Percentiles rank a stretch among this genome's conserved stretches.
These are phyloP conservation scores for Quercus aquifolioides DNA, from an alignment of 306 rosid genomes.

Conservation along the genomic window DNA sequence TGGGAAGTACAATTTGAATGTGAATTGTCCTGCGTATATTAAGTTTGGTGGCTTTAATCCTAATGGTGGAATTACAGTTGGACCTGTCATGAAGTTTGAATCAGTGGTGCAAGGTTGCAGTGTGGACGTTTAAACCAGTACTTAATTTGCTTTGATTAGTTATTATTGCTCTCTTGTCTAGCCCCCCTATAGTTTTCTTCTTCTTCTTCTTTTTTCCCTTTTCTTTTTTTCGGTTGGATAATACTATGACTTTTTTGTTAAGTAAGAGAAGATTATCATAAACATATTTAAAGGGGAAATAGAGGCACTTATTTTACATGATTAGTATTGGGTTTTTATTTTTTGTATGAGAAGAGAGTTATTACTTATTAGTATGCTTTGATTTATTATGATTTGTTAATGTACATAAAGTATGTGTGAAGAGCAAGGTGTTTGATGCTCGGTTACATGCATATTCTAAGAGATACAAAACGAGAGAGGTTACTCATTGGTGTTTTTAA, in stretches of 20 bases:
- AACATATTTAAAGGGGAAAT: neutral
- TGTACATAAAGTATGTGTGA: too few relatives aligned
- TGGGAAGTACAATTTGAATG: conserved; percentile 49
- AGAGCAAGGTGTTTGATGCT: too few relatives aligned
- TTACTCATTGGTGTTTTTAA: too few relatives aligned
- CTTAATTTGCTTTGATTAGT: neutral
- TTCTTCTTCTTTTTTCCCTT: neutral
- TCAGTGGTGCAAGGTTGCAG: conserved; percentile 48
- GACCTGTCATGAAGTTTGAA: conserved; percentile 53
- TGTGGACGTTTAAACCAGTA: conserved; percentile 48
- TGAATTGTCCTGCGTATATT: conserved; percentile 71
- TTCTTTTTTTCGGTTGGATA: neutral
- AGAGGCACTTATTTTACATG: neutral
- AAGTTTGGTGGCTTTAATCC: conserved; percentile 24
- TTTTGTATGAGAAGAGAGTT: too few relatives aligned
- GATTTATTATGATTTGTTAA: too few relatives aligned
- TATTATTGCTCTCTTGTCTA: neutral
- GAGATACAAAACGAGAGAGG: too few relatives aligned
- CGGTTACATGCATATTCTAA: too few relatives aligned
- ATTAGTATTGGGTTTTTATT: neutral
- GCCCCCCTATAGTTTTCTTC: neutral
- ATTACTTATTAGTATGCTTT: too few relatives aligned
- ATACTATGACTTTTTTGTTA: neutral
- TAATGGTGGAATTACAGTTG: conserved; percentile 11
- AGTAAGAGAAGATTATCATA: neutral